Evolutionary conservation across 2,329 filamentous ascomycete species (phyloP).

Genomic region (Geosmithia putterillii): DNA sequence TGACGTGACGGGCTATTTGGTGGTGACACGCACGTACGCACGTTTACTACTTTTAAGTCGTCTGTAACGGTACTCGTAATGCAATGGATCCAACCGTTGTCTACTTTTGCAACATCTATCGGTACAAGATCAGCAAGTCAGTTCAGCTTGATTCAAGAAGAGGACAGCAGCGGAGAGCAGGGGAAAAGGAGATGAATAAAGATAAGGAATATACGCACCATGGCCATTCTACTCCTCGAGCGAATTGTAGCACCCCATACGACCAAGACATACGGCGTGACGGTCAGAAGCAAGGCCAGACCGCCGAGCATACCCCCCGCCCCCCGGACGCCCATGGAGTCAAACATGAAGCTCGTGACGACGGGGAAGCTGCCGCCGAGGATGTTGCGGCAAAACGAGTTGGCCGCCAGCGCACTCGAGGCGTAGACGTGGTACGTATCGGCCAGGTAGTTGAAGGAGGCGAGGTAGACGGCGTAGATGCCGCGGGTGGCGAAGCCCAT

Average conservation of each 20-base stretch:
- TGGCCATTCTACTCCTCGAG: conserved; percentile 54
- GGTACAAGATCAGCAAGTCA: too few species aligned
- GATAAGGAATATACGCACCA: not conserved
- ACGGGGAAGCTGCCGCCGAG: conserved; percentile 73
- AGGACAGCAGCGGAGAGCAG: too few species aligned
- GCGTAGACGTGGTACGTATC: conserved; percentile 81
- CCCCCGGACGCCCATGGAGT: conserved; percentile 53
- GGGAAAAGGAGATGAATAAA: too few species aligned
- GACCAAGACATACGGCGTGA: conserved; percentile 80
- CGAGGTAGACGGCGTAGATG: conserved; percentile 76
- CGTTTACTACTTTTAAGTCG: too few species aligned
- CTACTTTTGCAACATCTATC: conserved; percentile 2
- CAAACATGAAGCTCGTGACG: conserved; percentile 62
- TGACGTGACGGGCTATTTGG: too few species aligned
- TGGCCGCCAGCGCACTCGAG: conserved; percentile 73
- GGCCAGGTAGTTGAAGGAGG: conserved; percentile 86
- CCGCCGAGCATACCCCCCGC: conserved; percentile 68
- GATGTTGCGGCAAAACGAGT: conserved; percentile 77
- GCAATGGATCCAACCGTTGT: too few species aligned
- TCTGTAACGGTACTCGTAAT: too few species aligned
- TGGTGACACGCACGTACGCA: too few species aligned
- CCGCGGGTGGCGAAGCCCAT: conserved; percentile 69
- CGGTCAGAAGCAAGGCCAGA: conserved; percentile 53
- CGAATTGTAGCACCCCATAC: conserved; percentile 69
- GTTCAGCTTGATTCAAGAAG: not conserved